Evolutionary conservation across 768 basidiomycete genomes (phyloP), one percentile per base, ranked within the genome.

Genomic region (Baorangia bicolor): DNA sequence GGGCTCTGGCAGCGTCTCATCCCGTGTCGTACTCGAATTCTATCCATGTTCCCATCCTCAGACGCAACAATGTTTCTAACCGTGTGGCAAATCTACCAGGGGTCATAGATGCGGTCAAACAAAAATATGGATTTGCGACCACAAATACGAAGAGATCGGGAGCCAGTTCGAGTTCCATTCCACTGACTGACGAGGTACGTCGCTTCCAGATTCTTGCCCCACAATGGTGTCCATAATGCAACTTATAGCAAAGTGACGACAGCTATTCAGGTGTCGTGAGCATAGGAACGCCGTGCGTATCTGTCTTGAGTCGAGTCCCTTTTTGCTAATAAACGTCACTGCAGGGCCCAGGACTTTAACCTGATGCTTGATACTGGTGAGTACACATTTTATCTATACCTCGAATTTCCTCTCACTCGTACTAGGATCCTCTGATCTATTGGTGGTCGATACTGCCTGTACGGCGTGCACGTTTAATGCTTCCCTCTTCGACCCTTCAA

Each of bases 311-410:
- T 28, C 18, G 4, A 40, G 8, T 20, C 21, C 33, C 2, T n/a
- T n/a, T 23, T 10, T 57, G 14, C 27, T 42, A 16, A 53, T 52
- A 39, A n/a, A 12, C 6, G 2, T 51, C 39, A 53, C 50, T 48
- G 4, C 34, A 86, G 84, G n/a, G 69, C 85, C 0, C 90, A 92
- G 70, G 55, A 75, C 8, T 87, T 95, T 67, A 76, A 85, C 48
- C 78, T 95, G 49, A 82, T 94, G 49, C 80, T 96, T 38, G 94
- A 96, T 70, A 96, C 94, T 0, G 92, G 92, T 9, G 18, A 25
- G 48, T 2, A 4, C 23, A 27, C 14, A 38, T 1, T 14, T 30
- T n/a, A 9, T 30, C 9, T 5, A 31, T 13, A 6, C 27, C 5
- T 20, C n/a, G 9, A 41, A n/a, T 27, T 13, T 38, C 34, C 28